Evolutionary conservation across 352 stramenopile species (phyloP).

Genomic region (Phytophthora foliorum): DNA sequence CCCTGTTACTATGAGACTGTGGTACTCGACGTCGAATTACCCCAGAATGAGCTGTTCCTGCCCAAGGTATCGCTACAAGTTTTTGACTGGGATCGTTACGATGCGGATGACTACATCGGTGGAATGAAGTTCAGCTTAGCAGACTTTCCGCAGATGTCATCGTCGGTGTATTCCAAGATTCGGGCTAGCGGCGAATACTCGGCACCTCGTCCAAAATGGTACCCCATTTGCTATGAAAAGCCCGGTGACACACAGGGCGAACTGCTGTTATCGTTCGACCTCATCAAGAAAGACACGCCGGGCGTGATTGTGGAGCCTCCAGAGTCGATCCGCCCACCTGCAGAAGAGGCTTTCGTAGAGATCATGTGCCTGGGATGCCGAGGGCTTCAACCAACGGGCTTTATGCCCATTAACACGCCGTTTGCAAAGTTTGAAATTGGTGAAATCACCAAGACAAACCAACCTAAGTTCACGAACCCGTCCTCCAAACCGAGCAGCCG

Average conservation of each 20-base stretch:
- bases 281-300: constrained; percentile 76
- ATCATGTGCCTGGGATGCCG: constrained; percentile 86
- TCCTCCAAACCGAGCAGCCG: constrained; percentile 80
- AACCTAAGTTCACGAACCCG: constrained; percentile 74
- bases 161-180: constrained; percentile 64
- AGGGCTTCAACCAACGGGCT: constrained; percentile 79
- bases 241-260: constrained; percentile 78
- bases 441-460: constrained; percentile 66
- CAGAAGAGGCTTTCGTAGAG: constrained; percentile 79
- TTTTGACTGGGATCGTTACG: constrained; percentile 81
- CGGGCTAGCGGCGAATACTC: constrained; percentile 60
- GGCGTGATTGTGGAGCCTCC: constrained; percentile 65
- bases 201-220: constrained; percentile 75
- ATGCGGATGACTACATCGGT: constrained; percentile 80
- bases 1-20: constrained; percentile 91
- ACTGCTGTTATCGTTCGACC: constrained; percentile 80
- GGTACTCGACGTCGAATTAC: constrained; percentile 77
- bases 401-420: constrained; percentile 87
- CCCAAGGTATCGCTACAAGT: constrained; percentile 82
- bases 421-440: constrained; percentile 90
- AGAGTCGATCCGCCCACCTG: constrained; percentile 66
- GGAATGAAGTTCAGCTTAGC: constrained; percentile 63
- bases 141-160: constrained; percentile 69
- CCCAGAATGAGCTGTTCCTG: constrained; percentile 67
- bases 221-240: constrained; percentile 68